phyloP scores from a whole-genome alignment of 352 stramenopile species.

The Pythium volutum region DNA sequence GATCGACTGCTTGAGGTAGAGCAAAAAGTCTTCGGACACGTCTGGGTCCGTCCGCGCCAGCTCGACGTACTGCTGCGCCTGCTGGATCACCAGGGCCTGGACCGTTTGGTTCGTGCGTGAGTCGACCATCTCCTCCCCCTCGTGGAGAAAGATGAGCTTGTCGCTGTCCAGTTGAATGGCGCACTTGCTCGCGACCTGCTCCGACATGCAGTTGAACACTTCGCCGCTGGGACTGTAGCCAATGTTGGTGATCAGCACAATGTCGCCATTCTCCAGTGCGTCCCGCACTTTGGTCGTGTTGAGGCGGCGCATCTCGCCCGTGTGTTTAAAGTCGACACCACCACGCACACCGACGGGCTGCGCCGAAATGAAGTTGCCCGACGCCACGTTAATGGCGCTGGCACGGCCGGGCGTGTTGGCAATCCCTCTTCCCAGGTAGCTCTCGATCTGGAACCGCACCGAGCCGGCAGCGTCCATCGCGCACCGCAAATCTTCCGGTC shows the following conservation, averaged over 20 bases:
- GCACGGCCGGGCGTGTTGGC: slow-evolving; percentile 75
- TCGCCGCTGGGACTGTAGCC: slow-evolving; percentile 95
- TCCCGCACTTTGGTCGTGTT: slow-evolving; percentile 91
- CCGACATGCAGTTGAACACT: slow-evolving; percentile 89
- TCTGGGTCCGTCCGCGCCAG: slow-evolving; percentile 48
- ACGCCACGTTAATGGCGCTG: slow-evolving; percentile 90
- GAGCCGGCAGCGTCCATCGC: slow-evolving; percentile 94
- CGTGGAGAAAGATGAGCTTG: slow-evolving; percentile 90
- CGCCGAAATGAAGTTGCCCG: slow-evolving; percentile 96
- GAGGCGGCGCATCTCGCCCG: slow-evolving; percentile 92
- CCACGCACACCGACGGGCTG: slow-evolving; percentile 85
- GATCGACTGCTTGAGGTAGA: slow-evolving; percentile 86
- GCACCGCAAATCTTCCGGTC: slow-evolving; percentile 88
- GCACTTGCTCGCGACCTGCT: slow-evolving; percentile 87
- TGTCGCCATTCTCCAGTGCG: slow-evolving; percentile 92
- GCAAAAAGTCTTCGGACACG: slow-evolving; percentile 64
- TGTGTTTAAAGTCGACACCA: slow-evolving; percentile 89
- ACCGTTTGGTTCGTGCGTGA: slow-evolving; percentile 74
- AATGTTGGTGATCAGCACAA: slow-evolving; percentile 96
- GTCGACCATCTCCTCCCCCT: slow-evolving; percentile 86
- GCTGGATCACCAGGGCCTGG: slow-evolving; percentile 75
- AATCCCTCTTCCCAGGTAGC: slow-evolving; percentile 77
- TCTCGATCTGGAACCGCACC: slow-evolving; percentile 89
- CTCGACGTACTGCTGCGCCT: slow-evolving; percentile 81
- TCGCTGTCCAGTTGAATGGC: slow-evolving; percentile 76